Base-by-base conservation (phyloP, 202 grass and related monocot genomes). In the Saccharum hybrid region DNA sequence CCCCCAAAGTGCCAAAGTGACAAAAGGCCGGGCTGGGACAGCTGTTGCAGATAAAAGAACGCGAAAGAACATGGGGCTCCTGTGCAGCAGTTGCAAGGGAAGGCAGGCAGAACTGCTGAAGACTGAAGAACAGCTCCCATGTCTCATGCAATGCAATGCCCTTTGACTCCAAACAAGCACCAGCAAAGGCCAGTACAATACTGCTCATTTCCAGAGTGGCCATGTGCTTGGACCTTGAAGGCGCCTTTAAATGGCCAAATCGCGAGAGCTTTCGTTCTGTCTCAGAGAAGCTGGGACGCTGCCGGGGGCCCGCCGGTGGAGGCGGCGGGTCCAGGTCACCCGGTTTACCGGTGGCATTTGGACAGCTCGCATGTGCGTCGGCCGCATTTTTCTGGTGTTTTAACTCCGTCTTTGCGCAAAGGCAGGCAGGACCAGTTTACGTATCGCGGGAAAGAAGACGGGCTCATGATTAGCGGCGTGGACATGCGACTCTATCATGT, bases 11-110 rank as follows among this genome's bases (percentile, higher is more conserved):
- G 15, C 4, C 52, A 56, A 73, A 67, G 68, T 37, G 22, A 46
- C 64, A 41, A 86, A 91, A 76, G 79, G 83, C 56, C 65, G 64
- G 49, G 49, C 79, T 10, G 59, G 13, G 59, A 78, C 84, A 86
- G 69, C 88, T 80, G 75, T 83, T 68, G 84, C 80, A 3, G 22
- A 80, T 83, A 86, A 90, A 84, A 84, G 28, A 83, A 83, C 43
- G 59, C 43, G 18, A 79, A 73, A 72, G 61, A 72, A 33, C 28
- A 74, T 39, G 8, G 8, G 65, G 28, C 31, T 21, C 37, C 75
- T 66, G 49, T 16, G 63, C 22, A 43, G 22, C 33, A 31, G 10
- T 57, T 41, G 49, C 74, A 72, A 78, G 8, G 10, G 31, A 14
- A 65, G 67, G 34, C 52, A 57, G 7, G 48, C 9, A 8, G 52